A percentile compares a stretch with the other conserved stretches of the same genome.
Evolutionary conservation across 306 rosid genomes (phyloP).

Genomic region (Senna tora): DNA sequence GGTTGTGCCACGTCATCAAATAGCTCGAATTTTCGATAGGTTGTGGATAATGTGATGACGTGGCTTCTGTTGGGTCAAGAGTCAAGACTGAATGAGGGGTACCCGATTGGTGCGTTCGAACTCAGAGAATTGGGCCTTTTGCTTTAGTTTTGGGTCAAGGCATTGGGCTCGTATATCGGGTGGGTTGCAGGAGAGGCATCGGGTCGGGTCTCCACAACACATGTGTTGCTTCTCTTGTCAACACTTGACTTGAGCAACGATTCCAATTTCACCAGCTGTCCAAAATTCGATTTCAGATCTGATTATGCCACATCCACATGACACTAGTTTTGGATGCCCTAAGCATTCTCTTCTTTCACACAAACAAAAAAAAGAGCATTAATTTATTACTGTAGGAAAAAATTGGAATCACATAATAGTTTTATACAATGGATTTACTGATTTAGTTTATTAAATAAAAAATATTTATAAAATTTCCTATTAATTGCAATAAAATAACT

Average conservation of each 20-base stretch:
- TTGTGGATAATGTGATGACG: slow-evolving; percentile 69
- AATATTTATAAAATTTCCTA: too few species aligned
- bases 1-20: slow-evolving; percentile 56
- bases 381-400: too few species aligned
- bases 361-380: background rate
- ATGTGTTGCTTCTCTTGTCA: too few species aligned
- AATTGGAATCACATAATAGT: background rate
- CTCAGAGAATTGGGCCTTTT: background rate
- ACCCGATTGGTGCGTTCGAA: too few species aligned
- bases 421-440: too few species aligned
- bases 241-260: too few species aligned
- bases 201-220: background rate
- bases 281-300: background rate
- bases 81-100: background rate
- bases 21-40: slow-evolving; percentile 46
- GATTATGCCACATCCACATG: background rate
- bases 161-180: background rate
- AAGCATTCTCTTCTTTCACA: background rate
- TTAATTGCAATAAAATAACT: background rate
- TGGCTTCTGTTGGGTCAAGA: slow-evolving; percentile 46
- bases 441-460: too few species aligned
- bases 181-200: background rate
- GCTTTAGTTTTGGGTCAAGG: background rate
- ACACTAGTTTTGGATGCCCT: background rate
- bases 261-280: background rate